A percentile compares a stretch with the other conserved stretches of the same genome.
These are phyloP conservation scores for Coemansia reversa DNA, from an alignment of 192 early-diverging fungal genomes.

Conservation along the genomic window DNA sequence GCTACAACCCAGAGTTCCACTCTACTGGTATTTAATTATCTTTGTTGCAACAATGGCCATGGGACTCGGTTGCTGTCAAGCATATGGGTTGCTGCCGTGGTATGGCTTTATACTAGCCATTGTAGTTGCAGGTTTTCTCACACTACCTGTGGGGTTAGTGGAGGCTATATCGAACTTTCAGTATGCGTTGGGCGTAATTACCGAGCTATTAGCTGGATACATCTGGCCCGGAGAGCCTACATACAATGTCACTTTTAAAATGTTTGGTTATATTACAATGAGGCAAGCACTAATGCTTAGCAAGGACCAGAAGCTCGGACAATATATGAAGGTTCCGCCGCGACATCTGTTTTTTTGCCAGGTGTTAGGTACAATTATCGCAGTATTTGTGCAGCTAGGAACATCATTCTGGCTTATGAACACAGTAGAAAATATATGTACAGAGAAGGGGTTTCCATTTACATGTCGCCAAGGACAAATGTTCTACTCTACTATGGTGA, in stretches of 20 bases:
- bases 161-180: constrained; percentile 69
- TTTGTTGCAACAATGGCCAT: constrained; percentile 30
- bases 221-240: constrained; percentile 73
- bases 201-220: constrained; percentile 76
- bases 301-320: constrained; percentile 66
- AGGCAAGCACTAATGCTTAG: constrained; percentile 66
- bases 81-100: constrained; percentile 51
- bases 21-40: constrained; percentile 60
- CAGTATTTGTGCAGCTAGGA: constrained; percentile 64
- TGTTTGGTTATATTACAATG: constrained; percentile 71
- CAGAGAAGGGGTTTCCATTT: constrained; percentile 58
- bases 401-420: constrained; percentile 64
- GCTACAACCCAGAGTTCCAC: constrained; percentile 56
- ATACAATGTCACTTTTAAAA: constrained; percentile 79
- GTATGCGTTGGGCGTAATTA: constrained; percentile 74
- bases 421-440: constrained; percentile 57
- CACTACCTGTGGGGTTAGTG: constrained; percentile 76
- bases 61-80: constrained; percentile 32
- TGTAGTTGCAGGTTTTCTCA: constrained; percentile 56
- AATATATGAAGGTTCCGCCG: constrained; percentile 72
- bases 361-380: constrained; percentile 66
- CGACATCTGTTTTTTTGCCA: constrained; percentile 74
- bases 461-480: constrained; percentile 56
- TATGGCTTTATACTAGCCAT: constrained; percentile 68
- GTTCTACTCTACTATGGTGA: constrained; percentile 67